Evolutionary conservation across 1,139 yeast species (phyloP).

Genomic region (Protomyces inundatus): DNA sequence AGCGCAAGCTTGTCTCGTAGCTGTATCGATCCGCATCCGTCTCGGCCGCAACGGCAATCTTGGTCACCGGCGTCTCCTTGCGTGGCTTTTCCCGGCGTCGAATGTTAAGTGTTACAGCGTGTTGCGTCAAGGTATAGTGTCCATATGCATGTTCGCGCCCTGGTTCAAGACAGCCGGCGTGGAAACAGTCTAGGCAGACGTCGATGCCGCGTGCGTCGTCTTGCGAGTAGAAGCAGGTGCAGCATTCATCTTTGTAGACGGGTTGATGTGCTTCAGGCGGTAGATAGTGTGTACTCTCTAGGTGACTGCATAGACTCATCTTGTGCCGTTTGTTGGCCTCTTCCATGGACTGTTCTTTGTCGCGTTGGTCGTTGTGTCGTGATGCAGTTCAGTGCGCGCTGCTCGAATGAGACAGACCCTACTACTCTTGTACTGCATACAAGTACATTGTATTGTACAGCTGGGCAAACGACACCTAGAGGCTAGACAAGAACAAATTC

Average conservation of each 20-base stretch:
- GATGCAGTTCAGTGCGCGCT: too few relatives aligned
- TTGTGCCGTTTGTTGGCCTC: not conserved
- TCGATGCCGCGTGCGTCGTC: slow-evolving; percentile 54
- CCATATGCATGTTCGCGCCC: slow-evolving; percentile 51
- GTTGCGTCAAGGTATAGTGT: slow-evolving; percentile 50
- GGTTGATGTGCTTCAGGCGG: slow-evolving; percentile 30
- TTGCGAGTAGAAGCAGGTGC: slow-evolving; percentile 71
- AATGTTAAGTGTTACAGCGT: slow-evolving; percentile 55
- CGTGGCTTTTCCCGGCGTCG: slow-evolving; percentile 40
- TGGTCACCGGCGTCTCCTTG: slow-evolving; percentile 39
- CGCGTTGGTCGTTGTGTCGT: too few relatives aligned
- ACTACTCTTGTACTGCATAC: too few relatives aligned
- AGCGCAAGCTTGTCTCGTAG: slow-evolving; percentile 47
- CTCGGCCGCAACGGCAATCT: slow-evolving; percentile 67
- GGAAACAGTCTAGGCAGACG: slow-evolving; percentile 63
- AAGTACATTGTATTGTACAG: too few relatives aligned
- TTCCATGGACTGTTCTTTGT: too few relatives aligned
- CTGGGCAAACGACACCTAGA: too few relatives aligned
- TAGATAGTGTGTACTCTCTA: not conserved
- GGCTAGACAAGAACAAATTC: too few relatives aligned
- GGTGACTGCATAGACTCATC: not conserved
- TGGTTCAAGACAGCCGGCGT: slow-evolving; percentile 54
- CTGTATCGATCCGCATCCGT: slow-evolving; percentile 65
- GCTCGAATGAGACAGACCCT: too few relatives aligned
- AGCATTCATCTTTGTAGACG: slow-evolving; percentile 77